Base-by-base conservation (phyloP, 768 basidiomycete species). In the Stropharia rugosoannulata region DNA sequence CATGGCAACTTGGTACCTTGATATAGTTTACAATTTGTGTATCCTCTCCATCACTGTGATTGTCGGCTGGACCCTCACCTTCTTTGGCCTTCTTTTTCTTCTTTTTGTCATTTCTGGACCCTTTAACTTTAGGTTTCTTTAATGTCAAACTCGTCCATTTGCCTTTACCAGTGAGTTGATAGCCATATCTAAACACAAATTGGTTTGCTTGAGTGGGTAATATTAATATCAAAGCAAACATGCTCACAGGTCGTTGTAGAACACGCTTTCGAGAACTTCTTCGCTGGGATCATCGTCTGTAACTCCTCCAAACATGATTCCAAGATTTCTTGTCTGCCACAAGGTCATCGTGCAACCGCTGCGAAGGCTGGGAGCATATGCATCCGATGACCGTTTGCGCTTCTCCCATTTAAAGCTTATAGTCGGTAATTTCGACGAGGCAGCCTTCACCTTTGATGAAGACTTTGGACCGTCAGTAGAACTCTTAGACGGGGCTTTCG, bases 321-420 rank as follows among this genome's bases (percentile, higher is more conserved):
- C 92, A 53, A 82, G 85, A 22, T 73, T 76, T 61, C 85, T 88
- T 18, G 80, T 69, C 0, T 68, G 50, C 94, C 94, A 96, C 0
- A 87, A 71, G 0, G 89, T 75, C 94, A 96, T 96, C 3, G 92
- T 93, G 60, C 89, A 91, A 1, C 94, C 94, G 0, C 85, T 88
- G 3, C 93, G 82, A 4, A 86, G 65, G 0, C 82, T 76, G 0
- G 93, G 93, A 0, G 86, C 84, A 61, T 86, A 88, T 1, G 85
- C 87, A 1, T 84, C 86, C 0, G 83, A 81, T 0, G 81, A 73
- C 43, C 85, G 79, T 69, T 93, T 94, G 19, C 90, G 81, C 53
- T 84, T 83, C 65, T 95, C 93, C 94, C 94, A 96, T 68, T 93
- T 95, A 46, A 89, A 67, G 15, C 74, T 70, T 5, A 86, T 67